Base-by-base conservation (phyloP, 805 yeast species). In the Wickerhamomyces alni region DNA sequence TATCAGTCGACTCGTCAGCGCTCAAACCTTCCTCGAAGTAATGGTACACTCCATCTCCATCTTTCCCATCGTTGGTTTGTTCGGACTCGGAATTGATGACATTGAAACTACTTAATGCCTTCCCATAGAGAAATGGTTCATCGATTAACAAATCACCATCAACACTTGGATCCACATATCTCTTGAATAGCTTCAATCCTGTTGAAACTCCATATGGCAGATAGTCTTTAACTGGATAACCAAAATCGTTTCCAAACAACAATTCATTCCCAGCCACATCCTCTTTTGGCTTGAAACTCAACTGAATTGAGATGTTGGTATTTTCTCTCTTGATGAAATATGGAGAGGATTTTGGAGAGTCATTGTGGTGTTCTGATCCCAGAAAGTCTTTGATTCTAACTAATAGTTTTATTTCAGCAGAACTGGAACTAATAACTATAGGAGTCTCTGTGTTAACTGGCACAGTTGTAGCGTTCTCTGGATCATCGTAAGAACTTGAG, bases 231-330 rank as follows among this genome's bases (percentile, higher is more conserved):
- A 82, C 70, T 0, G 85, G 80, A n/a, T 63, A 54, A 9, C 70
- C 74, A 53, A 79, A 78, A 50, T 82, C 87, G 52, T 82, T 82
- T 1, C 88, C 88, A 61, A 77, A 81, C n/a, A 75, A 42, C 30
- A 82, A 58, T n/a, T 69, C 67, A 31, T 72, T 65, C 3, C 83
- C 85, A 16, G 49, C 51, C n/a, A 79, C 59, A 17, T 43, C 40
- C 10, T 51, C 46, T 21, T 52, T 60, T 32, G 81, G 82, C 10
- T 51, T 60, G 43, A 75, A 66, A 39, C 52, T 36, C 42, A 70
- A 50, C 51, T 65, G 65, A 37, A 71, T 52, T 26, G 72, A 64
- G 41, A 42, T 51, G 35, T 59, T 57, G 40, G 47, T 48, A n/a
- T 52, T 47, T 9, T 35, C 27, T 7, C 48, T 44, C 36, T 65